Base-by-base conservation (phyloP, 768 basidiomycete genomes). In the Termitomyces sp. region DNA sequence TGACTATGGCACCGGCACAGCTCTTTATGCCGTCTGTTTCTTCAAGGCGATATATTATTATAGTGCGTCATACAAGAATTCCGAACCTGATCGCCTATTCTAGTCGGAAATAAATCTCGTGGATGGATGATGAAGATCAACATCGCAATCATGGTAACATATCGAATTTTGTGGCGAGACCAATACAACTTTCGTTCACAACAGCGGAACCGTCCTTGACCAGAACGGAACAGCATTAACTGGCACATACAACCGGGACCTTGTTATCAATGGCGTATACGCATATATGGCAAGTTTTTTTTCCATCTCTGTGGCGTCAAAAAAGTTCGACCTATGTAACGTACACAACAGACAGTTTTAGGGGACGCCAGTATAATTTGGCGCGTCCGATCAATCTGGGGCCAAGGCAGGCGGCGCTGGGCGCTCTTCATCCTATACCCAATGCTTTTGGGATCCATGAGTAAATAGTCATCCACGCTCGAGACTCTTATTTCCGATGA, bases 341-440 rank as follows among this genome's bases (percentile, higher is more conserved):
- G 8, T 41, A 8, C 39, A 24, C 47, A n/a, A 31, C 31, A 55
- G 58, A 59, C 58, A 3, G 54, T 59, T 2, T 50, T 55, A 28
- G 58, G 58, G 16, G 58, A 59, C n/a, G 58, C 54, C 20, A 55
- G 55, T 42, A 52, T 55, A n/a, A 22, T 59, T 6, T 59, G 54
- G 58, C 54, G 58, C 2, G 50, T 59, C 22, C 36, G 39, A 15
- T 41, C 54, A 22, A 55, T 59, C 12, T 55, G 58, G 53, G 31
- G 52, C 15, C 29, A 22, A 51, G 50, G 50, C 18, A 51, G n/a
- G 36, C 54, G 49, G 33, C 58, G 58, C 42, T 59, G 54, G 58
- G 34, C 47, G 4, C 54, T 59, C 15, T 29, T 29, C n/a, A 24
- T 55, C 10, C 20, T 51, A 15, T 55, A 45, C 29, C 8, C 26